These are phyloP conservation scores for Cyclotella kingstonii DNA, from an alignment of 108 stramenopile genomes.

Conservation along the genomic window DNA sequence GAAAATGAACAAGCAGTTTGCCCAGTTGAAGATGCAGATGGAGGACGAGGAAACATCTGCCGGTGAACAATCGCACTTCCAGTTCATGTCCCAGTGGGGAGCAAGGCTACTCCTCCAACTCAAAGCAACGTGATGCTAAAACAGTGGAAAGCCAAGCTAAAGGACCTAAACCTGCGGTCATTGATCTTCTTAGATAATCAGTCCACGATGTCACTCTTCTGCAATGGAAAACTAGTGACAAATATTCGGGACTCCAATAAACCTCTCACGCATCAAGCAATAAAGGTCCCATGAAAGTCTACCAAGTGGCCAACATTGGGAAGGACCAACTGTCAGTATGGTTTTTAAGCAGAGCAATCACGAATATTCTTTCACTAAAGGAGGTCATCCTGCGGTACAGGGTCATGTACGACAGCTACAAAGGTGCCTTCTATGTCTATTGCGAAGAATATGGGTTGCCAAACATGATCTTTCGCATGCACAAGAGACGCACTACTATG, in stretches of 20 bases:
- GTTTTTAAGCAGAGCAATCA: conserved; percentile 19
- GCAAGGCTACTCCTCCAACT: no score
- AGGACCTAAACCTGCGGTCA: neutral
- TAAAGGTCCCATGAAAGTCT: neutral
- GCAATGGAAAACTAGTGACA: conserved; percentile 1
- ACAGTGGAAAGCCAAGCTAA: neutral
- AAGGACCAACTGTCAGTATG: conserved; percentile 1
- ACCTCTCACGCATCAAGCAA: neutral
- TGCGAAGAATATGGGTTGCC: conserved; percentile 6
- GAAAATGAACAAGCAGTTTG: conserved; percentile 9
- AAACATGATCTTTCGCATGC: conserved; percentile 21
- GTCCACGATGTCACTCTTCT: conserved; percentile 9
- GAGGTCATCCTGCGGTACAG: conserved; percentile 2
- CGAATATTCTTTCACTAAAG: conserved; percentile 14
- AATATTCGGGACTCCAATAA: neutral
- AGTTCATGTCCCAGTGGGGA: neutral
- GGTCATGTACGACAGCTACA: conserved; percentile 23
- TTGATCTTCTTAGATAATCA: conserved; percentile 13
- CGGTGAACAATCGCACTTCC: conserved; percentile 11
- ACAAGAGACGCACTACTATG: conserved; percentile 14
- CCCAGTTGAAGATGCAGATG: neutral
- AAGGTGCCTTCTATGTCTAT: conserved; percentile 1
- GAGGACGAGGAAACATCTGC: neutral
- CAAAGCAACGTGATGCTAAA: neutral
- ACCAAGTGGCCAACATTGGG: neutral